Base-by-base conservation (phyloP, 768 basidiomycete genomes). In the Lactarius hatsudake region DNA sequence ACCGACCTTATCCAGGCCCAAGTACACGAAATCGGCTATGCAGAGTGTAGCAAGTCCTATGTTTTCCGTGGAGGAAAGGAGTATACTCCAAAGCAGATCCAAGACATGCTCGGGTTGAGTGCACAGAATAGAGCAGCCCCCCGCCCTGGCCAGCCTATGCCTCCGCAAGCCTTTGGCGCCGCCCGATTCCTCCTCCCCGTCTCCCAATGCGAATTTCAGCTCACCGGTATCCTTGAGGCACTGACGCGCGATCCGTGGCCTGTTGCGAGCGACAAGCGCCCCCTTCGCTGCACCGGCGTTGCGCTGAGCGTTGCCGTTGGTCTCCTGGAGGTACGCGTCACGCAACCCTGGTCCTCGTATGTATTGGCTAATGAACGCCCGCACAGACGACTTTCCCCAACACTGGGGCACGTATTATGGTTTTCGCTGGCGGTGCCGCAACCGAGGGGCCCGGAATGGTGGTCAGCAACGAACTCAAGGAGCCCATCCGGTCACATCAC, bases 1-100 rank as follows among this genome's bases (percentile, higher is more conserved):
- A 5, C 56, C 51, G 32, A 2, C 55, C 32, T 63, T 61, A n/a
- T 65, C 28, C 71, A 98, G 96, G 86, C 96, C 8, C 95, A 96
- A 89, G 94, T 99, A 1, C 97, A 99, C 77, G 97, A 99, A 80
- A 90, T 98, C 42, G 95, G 96, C 38, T 98, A 98, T 73, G 85
- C 88, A 2, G 93, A 96, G 76, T 98, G 96, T 79, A 93, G 87
- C 79, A 98, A 98, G 77, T 97, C 96, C 4, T 98, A 97, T 77
- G 97, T 98, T 64, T 99, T 99, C 87, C 90, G 96, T 32, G 97
- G 97, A 54, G 92, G 90, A 15, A 99, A 98, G 78, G 97, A 99
- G 73, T 98, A 99, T 75, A 78, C 88, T 63, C 88, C 93, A 48
- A 98, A 98, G 80, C 94, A 97, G 71, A 98, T 98, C 71, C 93